Conservation (phyloP, 2,329 filamentous ascomycete genomes). For the Stachybotrys chlorohalonatus region DNA sequence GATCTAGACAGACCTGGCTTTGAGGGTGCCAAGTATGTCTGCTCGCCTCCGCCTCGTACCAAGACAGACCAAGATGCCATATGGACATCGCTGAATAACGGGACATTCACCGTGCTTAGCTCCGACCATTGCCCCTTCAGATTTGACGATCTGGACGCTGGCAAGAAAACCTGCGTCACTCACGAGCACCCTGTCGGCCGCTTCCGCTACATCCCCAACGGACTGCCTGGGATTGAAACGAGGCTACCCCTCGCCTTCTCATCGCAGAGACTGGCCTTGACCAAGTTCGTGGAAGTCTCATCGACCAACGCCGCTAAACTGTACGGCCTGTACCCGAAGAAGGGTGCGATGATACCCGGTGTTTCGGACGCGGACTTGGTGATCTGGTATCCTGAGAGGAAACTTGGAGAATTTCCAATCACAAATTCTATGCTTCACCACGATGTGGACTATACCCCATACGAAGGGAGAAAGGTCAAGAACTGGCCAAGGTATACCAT, state of each 20-base stretch:
- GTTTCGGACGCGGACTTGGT: conserved; percentile 46
- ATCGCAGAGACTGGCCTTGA: conserved; percentile 12
- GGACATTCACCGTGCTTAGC: conserved; percentile 41
- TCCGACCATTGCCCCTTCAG: conserved; percentile 14
- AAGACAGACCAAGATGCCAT: conserved; percentile 37
- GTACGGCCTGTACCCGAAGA: conserved; percentile 4
- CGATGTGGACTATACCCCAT: conserved; percentile 54
- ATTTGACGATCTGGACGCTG: conserved; percentile 1
- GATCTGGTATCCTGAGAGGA: conserved; percentile 40
- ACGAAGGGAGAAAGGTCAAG: conserved; percentile 43
- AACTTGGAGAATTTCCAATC: conserved; percentile 21
- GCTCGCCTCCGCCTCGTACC: conserved; percentile 41
- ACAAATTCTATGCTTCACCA: conserved; percentile 49
- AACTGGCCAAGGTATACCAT: conserved; percentile 57
- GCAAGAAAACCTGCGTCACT: conserved; percentile 36
- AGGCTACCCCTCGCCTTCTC: conserved; percentile 1
- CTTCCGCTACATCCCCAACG: conserved; percentile 51
- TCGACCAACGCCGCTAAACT: conserved; percentile 5
- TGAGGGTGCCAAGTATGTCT: conserved; percentile 46
- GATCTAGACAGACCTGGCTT: conserved; percentile 41
- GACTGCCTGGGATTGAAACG: conserved; percentile 49
- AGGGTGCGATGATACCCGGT: conserved; percentile 30
- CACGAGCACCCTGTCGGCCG: conserved; percentile 30
- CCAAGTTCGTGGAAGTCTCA: conserved; percentile 3
- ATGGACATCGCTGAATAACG: conserved; percentile 39